Evolutionary conservation across 345 rosid species (phyloP).

Genomic region (sweet orange (Citrus sinensis)): DNA sequence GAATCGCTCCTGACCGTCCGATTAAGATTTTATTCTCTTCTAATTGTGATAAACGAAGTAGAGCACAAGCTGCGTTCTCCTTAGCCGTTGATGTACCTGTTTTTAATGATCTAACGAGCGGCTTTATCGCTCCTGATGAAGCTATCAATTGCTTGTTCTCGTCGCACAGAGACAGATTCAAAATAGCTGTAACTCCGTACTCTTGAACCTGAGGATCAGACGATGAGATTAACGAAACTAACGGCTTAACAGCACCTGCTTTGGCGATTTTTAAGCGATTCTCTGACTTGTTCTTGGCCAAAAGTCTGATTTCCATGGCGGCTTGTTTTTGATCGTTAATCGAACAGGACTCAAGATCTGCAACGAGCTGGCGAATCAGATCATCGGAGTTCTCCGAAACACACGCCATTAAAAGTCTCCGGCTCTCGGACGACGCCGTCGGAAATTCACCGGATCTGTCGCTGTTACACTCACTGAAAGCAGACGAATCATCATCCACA

Average conservation of each 20-base stretch:
- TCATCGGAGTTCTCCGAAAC: constrained; percentile 66
- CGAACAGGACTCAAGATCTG: constrained; percentile 65
- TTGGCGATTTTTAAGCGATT: constrained; percentile 78
- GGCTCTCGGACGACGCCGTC: constrained; percentile 59
- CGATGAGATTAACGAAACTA: constrained; percentile 58
- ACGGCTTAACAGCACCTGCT: constrained; percentile 83
- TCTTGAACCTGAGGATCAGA: constrained; percentile 83
- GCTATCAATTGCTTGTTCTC: constrained; percentile 79
- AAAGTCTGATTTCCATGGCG: constrained; percentile 91
- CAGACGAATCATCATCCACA: constrained; percentile 50
- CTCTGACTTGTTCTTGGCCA: constrained; percentile 86
- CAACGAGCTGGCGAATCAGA: constrained; percentile 64
- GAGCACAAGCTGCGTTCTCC: constrained; percentile 94
- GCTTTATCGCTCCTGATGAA: constrained; percentile 82
- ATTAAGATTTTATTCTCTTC: constrained; percentile 77
- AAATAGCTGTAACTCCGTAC: constrained; percentile 87
- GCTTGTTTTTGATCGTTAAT: constrained; percentile 88
- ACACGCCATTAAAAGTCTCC: constrained; percentile 63
- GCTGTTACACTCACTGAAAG: constrained; percentile 95
- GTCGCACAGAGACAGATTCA: constrained; percentile 89
- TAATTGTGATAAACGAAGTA: constrained; percentile 80
- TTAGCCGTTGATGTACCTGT: constrained; percentile 70
- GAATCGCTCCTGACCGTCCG: constrained; percentile 95
- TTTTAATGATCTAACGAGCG: constrained; percentile 67
- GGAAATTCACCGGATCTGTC: constrained; percentile 93